phyloP scores from a whole-genome alignment of 73 alveolate species.

The Stentor roeselii region DNA sequence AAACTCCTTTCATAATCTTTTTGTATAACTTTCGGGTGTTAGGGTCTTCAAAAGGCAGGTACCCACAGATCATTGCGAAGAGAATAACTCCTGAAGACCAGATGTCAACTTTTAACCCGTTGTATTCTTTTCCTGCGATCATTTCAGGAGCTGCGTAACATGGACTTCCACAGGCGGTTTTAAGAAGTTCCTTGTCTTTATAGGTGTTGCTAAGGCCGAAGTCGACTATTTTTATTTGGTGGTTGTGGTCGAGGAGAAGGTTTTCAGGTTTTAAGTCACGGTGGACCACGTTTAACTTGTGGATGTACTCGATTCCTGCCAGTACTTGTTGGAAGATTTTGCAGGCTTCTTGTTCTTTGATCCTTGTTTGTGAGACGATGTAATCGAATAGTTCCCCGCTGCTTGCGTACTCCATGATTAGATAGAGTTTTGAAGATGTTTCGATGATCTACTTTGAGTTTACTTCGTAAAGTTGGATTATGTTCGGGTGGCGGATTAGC shows the following conservation, averaged over 20 bases:
- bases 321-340: conserved; percentile 62
- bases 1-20: conserved; percentile 44
- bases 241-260: conserved; percentile 63
- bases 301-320: conserved; percentile 69
- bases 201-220: conserved; percentile 76
- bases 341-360: conserved; percentile 67
- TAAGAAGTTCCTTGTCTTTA: conserved; percentile 54
- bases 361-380: conserved; percentile 70
- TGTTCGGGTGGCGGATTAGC: too few species aligned
- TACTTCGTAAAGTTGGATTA: too few species aligned
- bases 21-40: conserved; percentile 60
- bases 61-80: too few species aligned
- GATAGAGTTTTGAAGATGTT: conserved; percentile 65
- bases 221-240: conserved; percentile 70
- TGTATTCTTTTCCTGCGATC: conserved; percentile 38
- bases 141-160: conserved; percentile 93
- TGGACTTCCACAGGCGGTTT: conserved; percentile 85
- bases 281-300: conserved; percentile 67
- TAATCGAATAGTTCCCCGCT: conserved; percentile 90
- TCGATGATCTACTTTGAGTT: conserved; percentile 80
- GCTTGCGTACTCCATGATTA: conserved; percentile 72
- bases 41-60: conserved; percentile 55
- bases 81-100: conserved; percentile 52
- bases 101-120: conserved; percentile 42
- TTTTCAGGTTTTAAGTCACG: conserved; percentile 88